Evolutionary conservation across 2,329 filamentous ascomycete genomes (phyloP), one percentile per base, ranked within the genome.

Genomic region (Fusarium chlamydosporum): DNA sequence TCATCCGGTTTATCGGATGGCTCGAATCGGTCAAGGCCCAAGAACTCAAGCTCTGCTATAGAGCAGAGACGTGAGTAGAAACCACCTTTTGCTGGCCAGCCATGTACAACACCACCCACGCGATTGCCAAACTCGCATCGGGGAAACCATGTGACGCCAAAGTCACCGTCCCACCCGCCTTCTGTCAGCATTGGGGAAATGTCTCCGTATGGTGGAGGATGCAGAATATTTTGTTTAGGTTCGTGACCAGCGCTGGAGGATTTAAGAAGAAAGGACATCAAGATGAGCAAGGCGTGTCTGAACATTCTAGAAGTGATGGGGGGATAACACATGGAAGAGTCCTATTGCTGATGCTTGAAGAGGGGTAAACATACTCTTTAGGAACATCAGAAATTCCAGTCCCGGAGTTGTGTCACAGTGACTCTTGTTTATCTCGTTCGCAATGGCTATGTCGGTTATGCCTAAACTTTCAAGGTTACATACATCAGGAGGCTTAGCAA

Each of bases 11-110:
- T 53, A 7, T 37, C 23, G 3, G 26, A 13, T 3, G 55, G 31
- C 11, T 58, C 18, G 26, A 58, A 58, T 2, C 31, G 23, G n/a
- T 57, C 46, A 11, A 57, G 13, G 3, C 29, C n/a, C 4, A 53
- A 8, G 35, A 52, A 57, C 10, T 57, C 38, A 27, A 57, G 55
- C 5, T 57, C 55, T 15, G 23, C 46, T 4, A 43, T 15, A 8
- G 55, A 43, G 20, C 46, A 57, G 15, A 37, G 20, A 1, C 11
- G 3, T 1, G 10, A 7, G 10, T 53, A 57, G 31, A n/a, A 53
- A 5, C 46, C 55, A 2, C 55, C 55, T 9, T 53, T 57, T 1
- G 55, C 15, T 23, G 46, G 55, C 46, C 46, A 57, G 5, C 54
- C 54, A 4, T 31, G 12, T 6, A 34, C 42, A 6, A 38, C 3